These are phyloP conservation scores for Trichoderma simmonsii DNA, from an alignment of 2,329 filamentous ascomycete genomes.

Conservation along the genomic window DNA sequence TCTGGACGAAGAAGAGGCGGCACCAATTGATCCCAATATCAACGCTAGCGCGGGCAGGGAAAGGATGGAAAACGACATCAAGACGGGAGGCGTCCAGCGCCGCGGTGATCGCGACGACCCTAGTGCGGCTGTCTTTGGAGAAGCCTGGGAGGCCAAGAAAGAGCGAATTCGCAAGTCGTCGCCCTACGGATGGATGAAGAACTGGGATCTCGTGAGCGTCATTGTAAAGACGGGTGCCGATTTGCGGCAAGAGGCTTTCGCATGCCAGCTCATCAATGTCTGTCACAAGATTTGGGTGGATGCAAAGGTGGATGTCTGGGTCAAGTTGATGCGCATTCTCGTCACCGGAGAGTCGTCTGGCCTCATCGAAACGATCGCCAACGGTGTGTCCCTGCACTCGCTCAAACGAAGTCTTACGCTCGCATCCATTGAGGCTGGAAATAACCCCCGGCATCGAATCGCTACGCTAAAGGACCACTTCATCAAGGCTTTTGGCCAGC, in stretches of 20 bases:
- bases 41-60: constrained; percentile 73
- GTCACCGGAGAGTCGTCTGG: constrained; percentile 83
- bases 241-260: constrained; percentile 80
- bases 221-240: constrained; percentile 86
- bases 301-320: constrained; percentile 74
- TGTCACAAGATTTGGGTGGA: constrained; percentile 81
- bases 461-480: constrained; percentile 81
- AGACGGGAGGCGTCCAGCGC: constrained; percentile 77
- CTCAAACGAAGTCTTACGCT: constrained; percentile 79
- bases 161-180: constrained; percentile 80
- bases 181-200: constrained; percentile 85
- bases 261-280: constrained; percentile 77
- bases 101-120: constrained; percentile 82
- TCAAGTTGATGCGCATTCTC: constrained; percentile 81
- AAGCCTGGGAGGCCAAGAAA: constrained; percentile 81
- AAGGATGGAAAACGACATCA: constrained; percentile 86
- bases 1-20: constrained; percentile 60
- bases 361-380: constrained; percentile 83
- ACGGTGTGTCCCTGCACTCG: constrained; percentile 82
- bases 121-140: constrained; percentile 80
- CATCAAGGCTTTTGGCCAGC: constrained; percentile 70
- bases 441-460: constrained; percentile 71
- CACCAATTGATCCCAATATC: constrained; percentile 49
- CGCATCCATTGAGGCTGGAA: constrained; percentile 67
- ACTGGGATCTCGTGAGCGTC: constrained; percentile 83